Conservation (phyloP, 805 yeast genomes). For the Wickerhamiella galacta region DNA sequence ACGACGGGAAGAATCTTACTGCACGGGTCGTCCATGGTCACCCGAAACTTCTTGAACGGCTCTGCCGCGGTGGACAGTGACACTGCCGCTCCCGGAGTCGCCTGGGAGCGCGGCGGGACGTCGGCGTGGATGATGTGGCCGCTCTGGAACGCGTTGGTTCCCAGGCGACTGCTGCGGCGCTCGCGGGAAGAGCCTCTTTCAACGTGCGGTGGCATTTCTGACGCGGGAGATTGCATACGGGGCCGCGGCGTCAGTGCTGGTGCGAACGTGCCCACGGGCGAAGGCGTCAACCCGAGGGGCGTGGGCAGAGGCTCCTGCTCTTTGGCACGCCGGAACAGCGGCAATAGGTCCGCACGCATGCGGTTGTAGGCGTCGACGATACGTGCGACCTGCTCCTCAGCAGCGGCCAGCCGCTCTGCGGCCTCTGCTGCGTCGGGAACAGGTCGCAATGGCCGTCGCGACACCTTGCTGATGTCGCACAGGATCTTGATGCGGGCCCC, state of each 20-base stretch:
- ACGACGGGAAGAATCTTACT: slow-evolving; percentile 76
- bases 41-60: slow-evolving; percentile 68
- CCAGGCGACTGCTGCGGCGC: slow-evolving; percentile 4
- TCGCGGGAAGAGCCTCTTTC: no score
- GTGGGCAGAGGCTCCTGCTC: slow-evolving; percentile 53
- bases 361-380: slow-evolving; percentile 38
- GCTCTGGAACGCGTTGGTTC: slow-evolving; percentile 7
- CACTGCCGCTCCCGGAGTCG: slow-evolving; percentile 2
- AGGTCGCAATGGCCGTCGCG: slow-evolving; percentile 4
- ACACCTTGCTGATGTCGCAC: slow-evolving; percentile 33
- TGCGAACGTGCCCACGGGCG: not conserved
- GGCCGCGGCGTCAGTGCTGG: not conserved
- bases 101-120: not conserved
- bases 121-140: slow-evolving; percentile 4
- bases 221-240: slow-evolving; percentile 6
- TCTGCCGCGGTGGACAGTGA: slow-evolving; percentile 25
- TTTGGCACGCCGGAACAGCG: slow-evolving; percentile 42
- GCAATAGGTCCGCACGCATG: slow-evolving; percentile 47
- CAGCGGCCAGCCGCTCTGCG: slow-evolving; percentile 21
- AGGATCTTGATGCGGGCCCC: slow-evolving; percentile 44
- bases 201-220: not conserved
- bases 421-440: slow-evolving; percentile 7
- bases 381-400: slow-evolving; percentile 24
- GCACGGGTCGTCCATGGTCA: slow-evolving; percentile 84
- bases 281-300: slow-evolving; percentile 26